Evolutionary conservation across 2,329 filamentous ascomycete species (phyloP).

Genomic region (Trichoderma citrinoviride): DNA sequence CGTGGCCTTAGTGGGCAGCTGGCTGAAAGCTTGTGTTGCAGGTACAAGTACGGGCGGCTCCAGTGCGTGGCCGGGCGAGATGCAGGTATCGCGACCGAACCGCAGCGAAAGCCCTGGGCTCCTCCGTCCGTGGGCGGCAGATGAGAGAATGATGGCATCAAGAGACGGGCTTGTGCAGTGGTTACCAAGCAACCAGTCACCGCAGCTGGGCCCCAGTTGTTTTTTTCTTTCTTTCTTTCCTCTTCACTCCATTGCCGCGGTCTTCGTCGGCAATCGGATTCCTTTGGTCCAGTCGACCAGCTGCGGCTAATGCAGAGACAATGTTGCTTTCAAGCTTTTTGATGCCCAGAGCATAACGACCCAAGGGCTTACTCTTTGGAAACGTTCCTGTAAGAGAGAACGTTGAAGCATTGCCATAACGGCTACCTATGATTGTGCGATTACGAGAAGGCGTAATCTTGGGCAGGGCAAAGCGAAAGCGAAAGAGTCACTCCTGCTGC

Average conservation of each 20-base stretch:
- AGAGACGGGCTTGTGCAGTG: neutral
- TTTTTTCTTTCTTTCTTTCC: neutral
- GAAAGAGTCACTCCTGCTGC: too few species aligned
- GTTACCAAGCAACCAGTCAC: too few species aligned
- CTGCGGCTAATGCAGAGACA: too few species aligned
- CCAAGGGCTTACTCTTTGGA: too few species aligned
- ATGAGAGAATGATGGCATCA: slow-evolving; percentile 9
- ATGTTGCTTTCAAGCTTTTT: too few species aligned
- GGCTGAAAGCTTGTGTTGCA: neutral
- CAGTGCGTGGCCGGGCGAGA: neutral
- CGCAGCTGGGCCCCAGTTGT: neutral
- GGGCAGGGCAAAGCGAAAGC: neutral
- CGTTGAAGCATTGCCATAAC: too few species aligned
- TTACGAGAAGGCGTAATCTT: too few species aligned
- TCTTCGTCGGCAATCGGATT: neutral
- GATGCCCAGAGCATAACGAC: neutral
- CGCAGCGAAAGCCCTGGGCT: too few species aligned
- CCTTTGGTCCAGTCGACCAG: neutral
- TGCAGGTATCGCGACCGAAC: neutral
- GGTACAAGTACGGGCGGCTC: neutral
- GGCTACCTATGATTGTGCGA: too few species aligned
- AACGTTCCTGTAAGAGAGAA: too few species aligned
- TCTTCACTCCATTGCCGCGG: neutral
- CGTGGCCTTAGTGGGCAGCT: slow-evolving; percentile 3
- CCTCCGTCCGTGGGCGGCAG: neutral